Evolutionary conservation across 805 yeast species (phyloP).

Genomic region (Cyberlindnera xishuangbannaensis): DNA sequence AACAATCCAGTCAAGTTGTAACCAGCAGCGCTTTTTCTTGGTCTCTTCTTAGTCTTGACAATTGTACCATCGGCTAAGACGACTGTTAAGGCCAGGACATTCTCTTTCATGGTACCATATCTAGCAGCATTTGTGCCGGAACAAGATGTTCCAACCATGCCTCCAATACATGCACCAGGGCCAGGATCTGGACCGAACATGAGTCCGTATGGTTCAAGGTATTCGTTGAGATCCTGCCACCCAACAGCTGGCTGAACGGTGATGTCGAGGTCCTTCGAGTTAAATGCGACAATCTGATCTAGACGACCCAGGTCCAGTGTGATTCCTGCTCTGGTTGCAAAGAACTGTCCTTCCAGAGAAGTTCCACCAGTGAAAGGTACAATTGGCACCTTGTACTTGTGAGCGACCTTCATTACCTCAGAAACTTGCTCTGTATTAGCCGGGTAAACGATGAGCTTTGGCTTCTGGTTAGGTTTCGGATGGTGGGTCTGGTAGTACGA

Average conservation of each 20-base stretch:
- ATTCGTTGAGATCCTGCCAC: conserved; percentile 65
- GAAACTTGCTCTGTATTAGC: conserved; percentile 63
- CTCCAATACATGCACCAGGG: conserved; percentile 77
- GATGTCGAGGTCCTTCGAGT: conserved; percentile 63
- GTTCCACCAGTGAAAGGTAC: conserved; percentile 80
- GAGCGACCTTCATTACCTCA: conserved; percentile 53
- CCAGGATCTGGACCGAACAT: conserved; percentile 77
- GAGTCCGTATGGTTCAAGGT: conserved; percentile 40
- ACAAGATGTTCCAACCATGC: conserved; percentile 72
- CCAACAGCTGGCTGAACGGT: conserved; percentile 75
- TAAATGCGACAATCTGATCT: conserved; percentile 50
- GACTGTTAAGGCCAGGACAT: conserved; percentile 61
- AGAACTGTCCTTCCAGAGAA: conserved; percentile 76
- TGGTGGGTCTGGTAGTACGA: conserved; percentile 60
- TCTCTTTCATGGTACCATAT: conserved; percentile 78
- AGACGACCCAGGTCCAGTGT: conserved; percentile 58
- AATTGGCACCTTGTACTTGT: conserved; percentile 57
- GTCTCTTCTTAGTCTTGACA: conserved; percentile 67
- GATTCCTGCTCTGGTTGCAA: conserved; percentile 63
- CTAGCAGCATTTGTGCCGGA: conserved; percentile 77
- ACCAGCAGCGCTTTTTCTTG: conserved; percentile 75
- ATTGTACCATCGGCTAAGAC: conserved; percentile 79
- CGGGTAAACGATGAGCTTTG: conserved; percentile 57
- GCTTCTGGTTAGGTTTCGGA: conserved; percentile 51
- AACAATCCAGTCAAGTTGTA: conserved; percentile 72